These are phyloP conservation scores for Hypoxylon sp. DNA, from an alignment of 2,329 filamentous ascomycete genomes.

Conservation along the genomic window DNA sequence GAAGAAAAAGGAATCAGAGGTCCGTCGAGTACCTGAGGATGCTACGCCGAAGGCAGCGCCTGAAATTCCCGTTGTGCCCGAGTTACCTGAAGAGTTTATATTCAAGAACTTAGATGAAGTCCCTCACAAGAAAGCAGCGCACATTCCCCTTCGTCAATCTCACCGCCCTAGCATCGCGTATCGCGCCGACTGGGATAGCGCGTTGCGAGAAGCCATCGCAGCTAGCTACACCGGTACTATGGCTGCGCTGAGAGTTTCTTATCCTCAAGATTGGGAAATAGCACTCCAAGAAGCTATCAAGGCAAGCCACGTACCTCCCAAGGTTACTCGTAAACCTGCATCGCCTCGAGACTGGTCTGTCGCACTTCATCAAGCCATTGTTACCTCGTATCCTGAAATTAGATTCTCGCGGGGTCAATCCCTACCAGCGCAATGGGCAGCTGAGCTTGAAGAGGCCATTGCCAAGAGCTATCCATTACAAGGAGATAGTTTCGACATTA, in stretches of 20 bases:
- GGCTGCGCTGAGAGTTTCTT: conserved; percentile 40
- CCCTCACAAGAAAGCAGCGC: conserved; percentile 35
- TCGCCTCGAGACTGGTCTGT: conserved; percentile 55
- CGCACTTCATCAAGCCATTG: conserved; percentile 58
- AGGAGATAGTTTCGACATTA: conserved; percentile 47
- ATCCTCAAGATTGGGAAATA: conserved; percentile 48
- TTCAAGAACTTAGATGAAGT: conserved; percentile 48
- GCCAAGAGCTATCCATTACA: conserved; percentile 31
- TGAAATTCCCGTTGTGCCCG: conserved; percentile 35
- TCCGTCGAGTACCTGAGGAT: conserved; percentile 25
- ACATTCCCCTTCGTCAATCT: conserved; percentile 47
- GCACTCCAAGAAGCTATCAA: conserved; percentile 47
- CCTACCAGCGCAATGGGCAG: conserved; percentile 45
- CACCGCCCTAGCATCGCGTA: conserved; percentile 49
- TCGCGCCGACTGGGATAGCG: conserved; percentile 56
- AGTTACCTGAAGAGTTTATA: conserved; percentile 43
- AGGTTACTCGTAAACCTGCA: conserved; percentile 38
- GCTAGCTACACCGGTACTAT: conserved; percentile 51
- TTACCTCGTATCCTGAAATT: conserved; percentile 52
- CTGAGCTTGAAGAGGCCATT: conserved; percentile 49
- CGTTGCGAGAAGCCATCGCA: conserved; percentile 53
- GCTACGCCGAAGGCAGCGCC: conserved; percentile 6
- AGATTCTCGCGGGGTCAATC: conserved; percentile 46
- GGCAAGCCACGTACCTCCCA: conserved; percentile 42
- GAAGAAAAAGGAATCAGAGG: conserved; percentile 45